phyloP scores from a whole-genome alignment of 495 filamentous ascomycete genomes.

The Pyronema domesticum region DNA sequence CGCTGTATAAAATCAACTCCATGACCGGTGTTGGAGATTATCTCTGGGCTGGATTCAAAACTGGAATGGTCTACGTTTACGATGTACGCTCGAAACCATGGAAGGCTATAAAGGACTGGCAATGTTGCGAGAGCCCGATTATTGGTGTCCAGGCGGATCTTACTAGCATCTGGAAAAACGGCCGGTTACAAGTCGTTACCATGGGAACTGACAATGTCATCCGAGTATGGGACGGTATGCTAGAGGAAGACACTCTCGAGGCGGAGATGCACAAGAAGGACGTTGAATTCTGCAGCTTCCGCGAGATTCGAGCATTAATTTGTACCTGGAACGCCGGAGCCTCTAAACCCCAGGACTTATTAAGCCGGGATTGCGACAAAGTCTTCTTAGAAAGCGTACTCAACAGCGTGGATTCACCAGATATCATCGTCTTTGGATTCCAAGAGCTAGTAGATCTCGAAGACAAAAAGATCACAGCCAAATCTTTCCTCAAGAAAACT shows the following conservation, averaged over 20 bases:
- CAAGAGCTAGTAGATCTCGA: slow-evolving; percentile 94
- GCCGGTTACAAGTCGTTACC: slow-evolving; percentile 71
- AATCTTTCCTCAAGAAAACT: slow-evolving; percentile 41
- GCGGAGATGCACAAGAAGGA: slow-evolving; percentile 69
- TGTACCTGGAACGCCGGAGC: slow-evolving; percentile 97
- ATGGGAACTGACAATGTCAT: slow-evolving; percentile 74
- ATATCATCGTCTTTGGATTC: slow-evolving; percentile 91
- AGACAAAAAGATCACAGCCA: slow-evolving; percentile 93
- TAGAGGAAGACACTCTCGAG: slow-evolving; percentile 88
- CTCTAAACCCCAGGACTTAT: slow-evolving; percentile 63
- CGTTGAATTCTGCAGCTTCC: slow-evolving; percentile 63
- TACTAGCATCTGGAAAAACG: slow-evolving; percentile 71
- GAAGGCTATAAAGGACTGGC: slow-evolving; percentile 85
- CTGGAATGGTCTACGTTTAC: slow-evolving; percentile 88
- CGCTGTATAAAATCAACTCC: slow-evolving; percentile 87
- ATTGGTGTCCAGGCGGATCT: slow-evolving; percentile 57
- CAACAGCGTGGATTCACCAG: slow-evolving; percentile 52
- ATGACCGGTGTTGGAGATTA: slow-evolving; percentile 65
- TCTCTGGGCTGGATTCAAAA: slow-evolving; percentile 89
- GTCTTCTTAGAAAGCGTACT: slow-evolving; percentile 63
- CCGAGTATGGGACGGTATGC: slow-evolving; percentile 78
- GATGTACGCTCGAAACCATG: slow-evolving; percentile 68
- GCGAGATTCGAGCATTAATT: slow-evolving; percentile 56
- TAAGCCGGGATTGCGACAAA: slow-evolving; percentile 45
- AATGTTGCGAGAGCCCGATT: slow-evolving; percentile 68